Evolutionary conservation across 129 eudicot genomes (phyloP).

Genomic region (Flaveria bidentis): DNA sequence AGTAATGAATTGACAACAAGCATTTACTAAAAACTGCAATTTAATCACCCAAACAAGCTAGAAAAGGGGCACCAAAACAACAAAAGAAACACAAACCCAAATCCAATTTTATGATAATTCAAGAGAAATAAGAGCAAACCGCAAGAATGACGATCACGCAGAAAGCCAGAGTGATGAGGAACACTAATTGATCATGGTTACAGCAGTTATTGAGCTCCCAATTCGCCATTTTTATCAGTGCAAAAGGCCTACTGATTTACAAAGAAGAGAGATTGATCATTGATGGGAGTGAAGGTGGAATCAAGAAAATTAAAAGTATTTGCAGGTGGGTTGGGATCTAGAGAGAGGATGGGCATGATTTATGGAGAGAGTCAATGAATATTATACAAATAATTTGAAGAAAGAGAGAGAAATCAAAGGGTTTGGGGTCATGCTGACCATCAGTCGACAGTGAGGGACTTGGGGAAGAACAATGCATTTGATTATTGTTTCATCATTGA

Average conservation of each 20-base stretch:
- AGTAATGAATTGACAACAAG: too few relatives aligned
- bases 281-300: background rate
- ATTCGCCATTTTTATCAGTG: slow-evolving; percentile 46
- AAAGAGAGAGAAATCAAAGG: background rate
- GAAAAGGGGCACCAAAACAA: background rate
- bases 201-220: slow-evolving; percentile 76
- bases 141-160: slow-evolving; percentile 72
- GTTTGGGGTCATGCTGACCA: too few relatives aligned
- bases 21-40: background rate
- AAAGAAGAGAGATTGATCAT: too few relatives aligned
- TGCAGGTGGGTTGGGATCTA: slow-evolving; percentile 40
- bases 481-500: slow-evolving; percentile 14
- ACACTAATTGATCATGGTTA: slow-evolving; percentile 68
- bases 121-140: slow-evolving; percentile 35
- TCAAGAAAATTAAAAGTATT: background rate
- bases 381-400: slow-evolving; percentile 11
- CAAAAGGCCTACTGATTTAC: background rate
- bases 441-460: background rate
- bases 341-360: slow-evolving; percentile 28
- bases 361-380: slow-evolving; percentile 25
- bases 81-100: background rate
- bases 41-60: background rate
- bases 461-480: slow-evolving; percentile 32
- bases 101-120: background rate
- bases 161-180: slow-evolving; percentile 56